Evolutionary conservation across 2,329 filamentous ascomycete species (phyloP), one percentile per base, ranked within the genome.

Genomic region (Apiospora marii): DNA sequence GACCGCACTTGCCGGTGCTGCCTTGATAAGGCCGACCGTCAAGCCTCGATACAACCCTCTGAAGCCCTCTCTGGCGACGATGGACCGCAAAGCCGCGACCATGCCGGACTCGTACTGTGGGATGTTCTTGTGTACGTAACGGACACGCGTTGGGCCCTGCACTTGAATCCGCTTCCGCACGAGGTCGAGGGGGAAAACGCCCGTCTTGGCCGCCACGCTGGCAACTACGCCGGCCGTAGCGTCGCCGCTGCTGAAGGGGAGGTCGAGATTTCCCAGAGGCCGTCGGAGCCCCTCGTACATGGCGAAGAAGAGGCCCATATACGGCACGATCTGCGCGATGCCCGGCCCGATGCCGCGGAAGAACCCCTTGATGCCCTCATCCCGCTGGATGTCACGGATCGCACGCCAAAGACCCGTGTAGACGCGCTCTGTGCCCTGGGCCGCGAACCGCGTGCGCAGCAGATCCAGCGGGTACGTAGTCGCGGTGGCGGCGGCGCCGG

Each of bases 221-320:
- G 95, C 95, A 1, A 93, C 75, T 4, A 96, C 87, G 7, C 96
- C 96, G 0, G 96, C 94, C 0, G 92, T 88, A 0, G 96, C 96
- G 82, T 98, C 95, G 1, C 93, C 93, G 22, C 92, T 92, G 27
- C 95, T 94, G 81, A 92, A 92, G 0, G 92, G 92, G 76, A 93
- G 81, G 13, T 88, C 81, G 24, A 91, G 77, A 7, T 80, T 79
- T 8, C 85, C 85, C 67, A 96, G 82, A 0, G 88, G 89, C 8
- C 90, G 80, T 7, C 93, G 87, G 69, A 97, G 84, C 13, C 88
- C 87, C 82, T 99, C 96, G 84, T 98, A 99, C 53, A 91, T 89
- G 46, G 93, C 90, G 83, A 99, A 99, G 85, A 99, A 98, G 2
- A 98, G 87, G 19, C 96, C 96, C 96, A 99, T 99, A 81, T 96